Evolutionary conservation across 2,329 filamentous ascomycete species (phyloP).

Genomic region (Ceratocystis colombiana): DNA sequence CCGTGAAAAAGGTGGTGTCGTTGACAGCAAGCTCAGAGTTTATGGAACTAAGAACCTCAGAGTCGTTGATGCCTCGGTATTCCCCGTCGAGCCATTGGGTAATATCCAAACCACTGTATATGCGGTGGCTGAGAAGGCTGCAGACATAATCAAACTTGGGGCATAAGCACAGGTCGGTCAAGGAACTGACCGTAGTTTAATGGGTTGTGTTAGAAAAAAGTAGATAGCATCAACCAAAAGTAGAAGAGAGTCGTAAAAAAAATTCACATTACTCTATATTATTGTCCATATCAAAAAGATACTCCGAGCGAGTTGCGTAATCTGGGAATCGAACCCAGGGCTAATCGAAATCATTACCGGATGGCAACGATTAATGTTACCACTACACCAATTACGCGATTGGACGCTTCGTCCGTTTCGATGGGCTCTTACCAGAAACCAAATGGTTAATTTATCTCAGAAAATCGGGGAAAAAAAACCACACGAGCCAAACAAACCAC

Average conservation of each 20-base stretch:
- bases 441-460: neutral
- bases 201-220: too few relatives aligned
- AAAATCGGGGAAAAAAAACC: neutral
- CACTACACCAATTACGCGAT: slow-evolving; percentile 8
- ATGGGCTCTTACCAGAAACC: neutral
- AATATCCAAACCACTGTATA: slow-evolving; percentile 32
- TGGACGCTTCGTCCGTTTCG: neutral
- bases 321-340: slow-evolving; percentile 16
- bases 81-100: slow-evolving; percentile 37
- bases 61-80: slow-evolving; percentile 39
- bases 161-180: neutral
- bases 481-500: neutral
- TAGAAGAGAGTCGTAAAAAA: neutral
- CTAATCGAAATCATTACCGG: slow-evolving; percentile 15
- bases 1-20: slow-evolving; percentile 37
- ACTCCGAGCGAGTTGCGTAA: neutral
- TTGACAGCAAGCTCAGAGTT: slow-evolving; percentile 36
- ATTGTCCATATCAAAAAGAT: too few relatives aligned
- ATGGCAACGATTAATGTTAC: slow-evolving; percentile 21
- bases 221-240: neutral
- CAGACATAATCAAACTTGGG: slow-evolving; percentile 31
- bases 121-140: slow-evolving; percentile 35
- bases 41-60: slow-evolving; percentile 39
- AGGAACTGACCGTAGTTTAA: neutral
- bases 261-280: neutral